Evolutionary conservation across 2,329 filamentous ascomycete species (phyloP).

Genomic region (Penicillium olsonii): DNA sequence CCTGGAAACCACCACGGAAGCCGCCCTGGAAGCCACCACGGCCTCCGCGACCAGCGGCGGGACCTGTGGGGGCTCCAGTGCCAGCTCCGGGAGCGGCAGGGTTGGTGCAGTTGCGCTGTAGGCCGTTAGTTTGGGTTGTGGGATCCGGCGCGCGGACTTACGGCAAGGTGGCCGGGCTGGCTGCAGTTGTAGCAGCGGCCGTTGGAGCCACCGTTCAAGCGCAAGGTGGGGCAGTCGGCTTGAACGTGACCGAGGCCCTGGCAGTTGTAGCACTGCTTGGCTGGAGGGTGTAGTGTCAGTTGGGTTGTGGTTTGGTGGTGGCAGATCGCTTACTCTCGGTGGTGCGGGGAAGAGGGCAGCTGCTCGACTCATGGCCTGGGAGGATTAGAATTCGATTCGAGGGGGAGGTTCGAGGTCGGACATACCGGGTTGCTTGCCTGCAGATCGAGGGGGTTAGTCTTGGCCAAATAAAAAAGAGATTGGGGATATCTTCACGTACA

Average conservation of each 20-base stretch:
- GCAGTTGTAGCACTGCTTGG: constrained; percentile 99
- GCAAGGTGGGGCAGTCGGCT: constrained; percentile 96
- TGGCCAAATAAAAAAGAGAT: constrained; percentile 12
- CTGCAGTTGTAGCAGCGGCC: constrained; percentile 97
- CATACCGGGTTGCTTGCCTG: constrained; percentile 51
- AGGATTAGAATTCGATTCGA: constrained; percentile 18
- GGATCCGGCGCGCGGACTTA: constrained; percentile 49
- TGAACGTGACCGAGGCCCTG: constrained; percentile 98
- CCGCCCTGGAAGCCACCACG: constrained; percentile 66
- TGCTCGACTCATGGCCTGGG: constrained; percentile 90
- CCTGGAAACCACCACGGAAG: constrained; percentile 72
- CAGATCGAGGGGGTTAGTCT: constrained; percentile 22
- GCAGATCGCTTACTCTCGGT: constrained; percentile 70
- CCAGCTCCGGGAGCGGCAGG: constrained; percentile 62
- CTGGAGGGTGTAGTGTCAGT: constrained; percentile 47
- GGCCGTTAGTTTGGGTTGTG: not conserved
- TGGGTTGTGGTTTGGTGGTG: constrained; percentile 15
- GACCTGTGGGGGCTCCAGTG: constrained; percentile 41
- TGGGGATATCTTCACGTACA: constrained; percentile 60
- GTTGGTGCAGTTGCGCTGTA: constrained; percentile 70
- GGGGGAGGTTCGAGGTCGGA: constrained; percentile 14
- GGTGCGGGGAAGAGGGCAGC: constrained; percentile 92
- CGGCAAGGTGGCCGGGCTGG: constrained; percentile 86
- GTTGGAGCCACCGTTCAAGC: constrained; percentile 76
- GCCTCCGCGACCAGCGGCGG: constrained; percentile 61